Evolutionary conservation across 1,284 basidiomycete genomes (phyloP).

Genomic region (Porphyrellus sp.): DNA sequence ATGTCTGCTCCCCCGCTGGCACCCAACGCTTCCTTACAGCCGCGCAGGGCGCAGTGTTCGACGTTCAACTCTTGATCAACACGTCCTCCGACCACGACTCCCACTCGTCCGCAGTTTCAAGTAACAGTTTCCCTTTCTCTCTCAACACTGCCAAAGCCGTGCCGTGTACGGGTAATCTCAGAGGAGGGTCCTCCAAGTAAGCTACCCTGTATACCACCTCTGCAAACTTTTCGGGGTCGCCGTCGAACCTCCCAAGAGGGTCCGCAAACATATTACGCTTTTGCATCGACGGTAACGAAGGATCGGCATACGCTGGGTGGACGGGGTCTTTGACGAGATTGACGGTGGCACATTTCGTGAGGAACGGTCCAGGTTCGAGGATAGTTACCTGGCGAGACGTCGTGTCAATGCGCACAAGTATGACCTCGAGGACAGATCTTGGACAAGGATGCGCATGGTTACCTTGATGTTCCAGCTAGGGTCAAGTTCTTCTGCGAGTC

Average conservation of each 20-base stretch:
- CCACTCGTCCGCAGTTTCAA: conserved; percentile 23
- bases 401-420: not conserved
- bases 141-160: conserved; percentile 7
- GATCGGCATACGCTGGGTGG: conserved; percentile 23
- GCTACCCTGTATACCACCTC: conserved; percentile 13
- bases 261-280: not conserved
- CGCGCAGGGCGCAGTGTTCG: too few species aligned
- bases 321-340: conserved; percentile 3
- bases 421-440: not conserved
- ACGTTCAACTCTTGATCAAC: conserved; percentile 5
- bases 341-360: conserved; percentile 7
- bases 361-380: conserved; percentile 23
- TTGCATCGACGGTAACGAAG: conserved; percentile 5
- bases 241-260: not conserved
- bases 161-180: conserved; percentile 29
- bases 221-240: conserved; percentile 22
- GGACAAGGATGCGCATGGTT: not conserved
- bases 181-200: conserved; percentile 25
- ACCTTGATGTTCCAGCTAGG: conserved; percentile 28
- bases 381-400: conserved; percentile 18
- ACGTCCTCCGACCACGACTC: conserved; percentile 32
- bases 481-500: conserved; percentile 16
- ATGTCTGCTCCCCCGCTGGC: too few species aligned
- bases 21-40: too few species aligned
- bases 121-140: conserved; percentile 16